These are phyloP conservation scores for Gymnopus androsaceus DNA, from an alignment of 1,284 basidiomycete genomes.

Conservation along the genomic window DNA sequence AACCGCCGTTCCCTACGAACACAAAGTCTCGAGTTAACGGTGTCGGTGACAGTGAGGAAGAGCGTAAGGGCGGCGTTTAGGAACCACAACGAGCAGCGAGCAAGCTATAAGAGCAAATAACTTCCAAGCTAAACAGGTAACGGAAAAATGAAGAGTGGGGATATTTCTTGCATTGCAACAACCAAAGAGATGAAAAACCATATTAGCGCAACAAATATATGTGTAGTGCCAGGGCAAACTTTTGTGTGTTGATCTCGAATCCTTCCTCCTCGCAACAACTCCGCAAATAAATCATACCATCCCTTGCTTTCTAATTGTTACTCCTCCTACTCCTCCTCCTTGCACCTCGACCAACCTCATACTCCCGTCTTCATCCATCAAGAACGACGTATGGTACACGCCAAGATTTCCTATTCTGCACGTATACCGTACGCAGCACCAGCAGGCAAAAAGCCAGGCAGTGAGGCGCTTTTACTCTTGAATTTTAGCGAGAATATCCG, in stretches of 20 bases:
- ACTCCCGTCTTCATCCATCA: background rate
- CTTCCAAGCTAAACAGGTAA: background rate
- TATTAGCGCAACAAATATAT: conserved; percentile 4
- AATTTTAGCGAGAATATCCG: conserved; percentile 96
- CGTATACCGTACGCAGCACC: background rate
- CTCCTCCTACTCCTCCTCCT: background rate
- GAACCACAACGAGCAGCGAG: too few species aligned
- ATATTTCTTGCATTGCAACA: background rate
- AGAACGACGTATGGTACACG: background rate
- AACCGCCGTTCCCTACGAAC: too few species aligned
- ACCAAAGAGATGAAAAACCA: background rate
- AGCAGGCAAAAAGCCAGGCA: background rate
- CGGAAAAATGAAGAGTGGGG: background rate
- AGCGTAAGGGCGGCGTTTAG: too few species aligned
- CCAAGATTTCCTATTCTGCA: too few species aligned
- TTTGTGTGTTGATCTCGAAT: background rate
- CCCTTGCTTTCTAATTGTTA: background rate
- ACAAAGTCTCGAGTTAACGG: too few species aligned
- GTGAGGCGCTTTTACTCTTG: conserved; percentile 68
- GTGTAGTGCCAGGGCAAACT: conserved; percentile 1
- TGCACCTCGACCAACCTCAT: background rate
- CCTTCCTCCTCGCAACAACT: background rate
- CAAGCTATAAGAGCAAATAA: too few species aligned
- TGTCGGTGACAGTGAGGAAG: too few species aligned
- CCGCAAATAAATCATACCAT: too few species aligned